Conservation (phyloP, 345 rosid genomes). For the Raphanus raphanistrum region DNA sequence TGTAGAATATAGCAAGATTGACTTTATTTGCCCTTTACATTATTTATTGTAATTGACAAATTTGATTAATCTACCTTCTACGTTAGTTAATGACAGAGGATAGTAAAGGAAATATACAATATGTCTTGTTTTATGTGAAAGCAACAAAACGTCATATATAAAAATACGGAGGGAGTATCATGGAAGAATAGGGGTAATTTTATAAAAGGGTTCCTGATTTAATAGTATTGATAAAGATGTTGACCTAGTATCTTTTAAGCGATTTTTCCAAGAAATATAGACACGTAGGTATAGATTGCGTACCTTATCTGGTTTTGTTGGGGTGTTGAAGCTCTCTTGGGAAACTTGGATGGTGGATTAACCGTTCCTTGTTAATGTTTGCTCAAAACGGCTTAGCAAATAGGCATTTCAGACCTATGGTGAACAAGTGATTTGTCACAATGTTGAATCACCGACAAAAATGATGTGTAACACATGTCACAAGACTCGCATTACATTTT, state of each 20-base stretch:
- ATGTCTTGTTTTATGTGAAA: no score
- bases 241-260: background rate
- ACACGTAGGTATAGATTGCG: constrained; percentile 20
- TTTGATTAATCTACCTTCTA: no score
- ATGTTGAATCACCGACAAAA: background rate
- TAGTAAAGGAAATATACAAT: no score
- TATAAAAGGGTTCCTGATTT: no score
- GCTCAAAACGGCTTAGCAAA: background rate
- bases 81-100: no score
- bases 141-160: no score
- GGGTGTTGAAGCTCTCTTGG: constrained; percentile 1
- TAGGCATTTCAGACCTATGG: background rate
- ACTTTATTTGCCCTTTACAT: no score
- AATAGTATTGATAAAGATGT: constrained; percentile 15
- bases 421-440: background rate
- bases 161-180: no score
- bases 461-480: background rate
- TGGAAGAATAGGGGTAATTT: no score
- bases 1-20: no score
- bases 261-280: background rate
- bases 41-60: no score
- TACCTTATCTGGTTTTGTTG: constrained; percentile 4
- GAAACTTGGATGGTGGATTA: background rate
- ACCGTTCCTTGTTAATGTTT: background rate
- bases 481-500: background rate